phyloP scores from a whole-genome alignment of 1,284 basidiomycete genomes.

The Lignosus rhinocerotis region DNA sequence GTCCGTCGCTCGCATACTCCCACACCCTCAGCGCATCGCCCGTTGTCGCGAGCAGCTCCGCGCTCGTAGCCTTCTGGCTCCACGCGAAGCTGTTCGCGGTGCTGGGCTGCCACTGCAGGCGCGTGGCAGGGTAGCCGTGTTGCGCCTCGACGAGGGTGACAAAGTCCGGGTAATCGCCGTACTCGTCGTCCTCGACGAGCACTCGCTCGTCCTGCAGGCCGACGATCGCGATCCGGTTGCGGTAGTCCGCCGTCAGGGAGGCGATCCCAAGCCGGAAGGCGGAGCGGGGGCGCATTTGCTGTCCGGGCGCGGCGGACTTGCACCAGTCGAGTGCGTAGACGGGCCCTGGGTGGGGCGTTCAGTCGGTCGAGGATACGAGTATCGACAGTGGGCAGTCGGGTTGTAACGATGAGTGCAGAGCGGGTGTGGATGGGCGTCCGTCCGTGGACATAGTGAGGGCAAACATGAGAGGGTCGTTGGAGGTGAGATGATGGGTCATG shows the following conservation, averaged over 20 bases:
- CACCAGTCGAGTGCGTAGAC: slow-evolving; percentile 85
- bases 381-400: no score
- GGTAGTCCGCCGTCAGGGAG: slow-evolving; percentile 78
- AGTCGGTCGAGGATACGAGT: neutral
- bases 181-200: slow-evolving; percentile 74
- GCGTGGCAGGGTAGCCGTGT: slow-evolving; percentile 85
- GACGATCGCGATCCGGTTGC: slow-evolving; percentile 81
- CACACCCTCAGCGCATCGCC: slow-evolving; percentile 89
- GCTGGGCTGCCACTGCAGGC: slow-evolving; percentile 81
- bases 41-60: slow-evolving; percentile 87
- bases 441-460: no score
- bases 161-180: slow-evolving; percentile 79
- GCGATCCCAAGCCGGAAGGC: slow-evolving; percentile 79
- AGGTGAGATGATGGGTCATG: neutral
- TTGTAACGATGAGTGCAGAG: no score
- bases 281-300: slow-evolving; percentile 70
- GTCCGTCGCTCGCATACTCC: slow-evolving; percentile 73
- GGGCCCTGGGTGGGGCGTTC: slow-evolving; percentile 56
- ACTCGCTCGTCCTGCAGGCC: slow-evolving; percentile 82
- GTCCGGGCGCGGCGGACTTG: slow-evolving; percentile 73
- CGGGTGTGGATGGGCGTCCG: no score
- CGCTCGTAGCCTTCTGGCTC: slow-evolving; percentile 58
- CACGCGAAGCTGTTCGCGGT: slow-evolving; percentile 60
- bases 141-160: slow-evolving; percentile 76
- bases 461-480: neutral